Base-by-base conservation (phyloP, 441 rosid genomes). In the Oxalis stricta region DNA sequence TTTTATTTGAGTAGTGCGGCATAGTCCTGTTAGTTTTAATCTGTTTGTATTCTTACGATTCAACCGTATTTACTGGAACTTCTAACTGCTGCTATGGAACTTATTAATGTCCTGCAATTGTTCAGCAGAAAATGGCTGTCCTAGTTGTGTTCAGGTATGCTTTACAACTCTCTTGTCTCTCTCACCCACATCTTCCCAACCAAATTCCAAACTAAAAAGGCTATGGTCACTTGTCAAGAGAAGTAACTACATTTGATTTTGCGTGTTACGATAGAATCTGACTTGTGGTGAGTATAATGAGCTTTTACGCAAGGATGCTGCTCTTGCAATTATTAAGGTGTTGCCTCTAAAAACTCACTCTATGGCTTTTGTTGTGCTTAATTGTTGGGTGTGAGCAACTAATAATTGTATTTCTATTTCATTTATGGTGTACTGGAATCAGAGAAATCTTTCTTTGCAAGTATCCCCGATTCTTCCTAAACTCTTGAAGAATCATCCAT, bases 201-300 rank as follows among this genome's bases (percentile, higher is more conserved):
- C n/a, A n/a, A n/a, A n/a, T n/a, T n/a, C n/a, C n/a, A n/a, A n/a
- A n/a, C n/a, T n/a, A n/a, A n/a, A n/a, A n/a, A 21, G n/a, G 46
- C 26, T 16, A 18, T 18, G 15, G n/a, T 37, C 11, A 1, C 34
- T 10, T 2, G 7, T 30, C 36, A 16, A 2, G 29, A 32, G 40
- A 19, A 29, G n/a, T n/a, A 29, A n/a, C 21, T 29, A 29, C 22
- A 44, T 18, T 17, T 39, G 16, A n/a, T 41, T 46, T 32, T 46
- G 18, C 21, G 21, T 35, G 49, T 40, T 52, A 52, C 68, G n/a
- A n/a, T n/a, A 85, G 95, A 77, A 66, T 58, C 46, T 65, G 49
- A 72, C 64, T 47, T 85, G 96, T 58, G 76, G 63, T 2, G 83
- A 74, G 62, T 77, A 73, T 64, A 89, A 89, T 43, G 94, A 85